Base-by-base conservation (phyloP, 2,329 filamentous ascomycete genomes). In the Arthroderma sp. region DNA sequence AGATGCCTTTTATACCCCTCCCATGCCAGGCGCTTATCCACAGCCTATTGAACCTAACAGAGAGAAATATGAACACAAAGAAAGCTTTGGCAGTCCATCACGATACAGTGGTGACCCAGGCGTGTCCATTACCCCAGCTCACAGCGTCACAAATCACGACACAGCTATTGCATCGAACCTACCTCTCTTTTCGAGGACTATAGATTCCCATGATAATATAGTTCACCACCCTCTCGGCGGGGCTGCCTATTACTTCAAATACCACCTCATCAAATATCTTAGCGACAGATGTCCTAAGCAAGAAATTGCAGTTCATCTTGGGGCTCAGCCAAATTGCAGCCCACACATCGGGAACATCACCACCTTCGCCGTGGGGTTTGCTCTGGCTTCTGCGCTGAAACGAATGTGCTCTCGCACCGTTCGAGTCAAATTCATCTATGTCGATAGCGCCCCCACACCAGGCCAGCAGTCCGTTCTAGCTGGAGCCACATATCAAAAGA, bases 261-360 rank as follows among this genome's bases (percentile, higher is more conserved):
- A 48, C 22, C 29, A 29, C 33, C 36, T 51, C 6, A 27, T 48
- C 9, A 41, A 34, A 29, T 47, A 47, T 39, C 34, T 48, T 28
- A 48, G 38, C 15, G 38, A 44, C 29, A 41, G 49, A 37, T 50
- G 46, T 33, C 33, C 41, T 42, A 32, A 10, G 39, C 31, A 29
- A 29, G 31, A 29, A 31, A 44, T 48, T 9, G 27, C 29, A 7
- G n/a, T 51, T 30, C 48, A 52, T 40, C 40, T 48, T 27, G 48
- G 48, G 6, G 36, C 46, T 10, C 46, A 52, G 44, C 48, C 48
- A n/a, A 52, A 52, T 28, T 45, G 43, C 44, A 46, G 42, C 29
- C 50, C 48, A 32, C 50, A 52, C 36, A 31, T 48, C 28, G 50
- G 48, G 9, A 51, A 46, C 46, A 43, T 50, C 15, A 38, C 40